These are phyloP conservation scores for Fusarium tupiense DNA, from an alignment of 2,329 filamentous ascomycete species.

Conservation along the genomic window DNA sequence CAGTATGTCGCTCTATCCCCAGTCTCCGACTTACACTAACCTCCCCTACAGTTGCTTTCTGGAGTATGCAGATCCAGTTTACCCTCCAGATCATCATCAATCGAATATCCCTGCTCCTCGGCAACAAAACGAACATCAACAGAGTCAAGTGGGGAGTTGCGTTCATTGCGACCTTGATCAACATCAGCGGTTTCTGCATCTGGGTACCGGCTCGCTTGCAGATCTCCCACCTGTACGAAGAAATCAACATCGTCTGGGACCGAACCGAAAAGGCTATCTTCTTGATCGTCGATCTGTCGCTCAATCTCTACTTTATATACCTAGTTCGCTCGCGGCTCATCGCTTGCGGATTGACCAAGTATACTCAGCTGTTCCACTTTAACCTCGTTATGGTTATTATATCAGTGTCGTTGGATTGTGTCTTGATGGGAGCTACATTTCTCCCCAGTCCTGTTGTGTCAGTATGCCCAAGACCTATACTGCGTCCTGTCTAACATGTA, in stretches of 20 bases:
- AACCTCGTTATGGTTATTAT: conserved; percentile 23
- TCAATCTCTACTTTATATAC: conserved; percentile 33
- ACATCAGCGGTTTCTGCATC: conserved; percentile 30
- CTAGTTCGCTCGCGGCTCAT: conserved; percentile 23
- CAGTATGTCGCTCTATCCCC: neutral
- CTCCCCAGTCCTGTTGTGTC: conserved; percentile 28
- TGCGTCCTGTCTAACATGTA: neutral
- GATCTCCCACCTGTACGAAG: conserved; percentile 16
- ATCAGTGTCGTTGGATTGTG: conserved; percentile 22
- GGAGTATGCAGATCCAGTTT: conserved; percentile 35
- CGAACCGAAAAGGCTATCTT: conserved; percentile 31
- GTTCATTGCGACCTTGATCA: conserved; percentile 14
- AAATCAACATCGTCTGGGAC: conserved; percentile 33
- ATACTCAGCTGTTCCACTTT: conserved; percentile 20
- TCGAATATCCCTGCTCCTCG: conserved; percentile 23
- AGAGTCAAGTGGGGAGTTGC: conserved; percentile 25
- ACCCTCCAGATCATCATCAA: conserved; percentile 34
- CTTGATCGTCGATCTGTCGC: conserved; percentile 15
- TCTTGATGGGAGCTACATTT: conserved; percentile 31
- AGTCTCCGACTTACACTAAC: neutral
- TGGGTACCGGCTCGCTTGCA: conserved; percentile 27
- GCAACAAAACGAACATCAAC: conserved; percentile 20
- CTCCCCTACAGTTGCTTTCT: conserved; percentile 3
- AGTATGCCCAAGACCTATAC: neutral
- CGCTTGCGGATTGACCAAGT: conserved; percentile 24